phyloP scores from a whole-genome alignment of 2,329 filamentous ascomycete species.

The Eutypa lata region DNA sequence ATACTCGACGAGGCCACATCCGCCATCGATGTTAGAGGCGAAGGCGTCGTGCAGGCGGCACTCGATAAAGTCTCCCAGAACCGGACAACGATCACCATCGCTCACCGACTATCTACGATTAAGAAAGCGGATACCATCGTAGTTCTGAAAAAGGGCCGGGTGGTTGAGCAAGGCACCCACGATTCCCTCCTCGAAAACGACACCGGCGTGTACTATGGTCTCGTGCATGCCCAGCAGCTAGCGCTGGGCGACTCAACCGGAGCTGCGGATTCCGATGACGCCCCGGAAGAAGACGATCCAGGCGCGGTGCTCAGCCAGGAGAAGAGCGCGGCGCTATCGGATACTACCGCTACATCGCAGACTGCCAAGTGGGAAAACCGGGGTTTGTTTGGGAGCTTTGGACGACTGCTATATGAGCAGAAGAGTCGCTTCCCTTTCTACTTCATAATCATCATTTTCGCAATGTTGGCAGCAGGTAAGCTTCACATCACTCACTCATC shows the following conservation, averaged over 20 bases:
- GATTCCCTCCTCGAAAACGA: constrained; percentile 62
- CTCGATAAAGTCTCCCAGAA: constrained; percentile 59
- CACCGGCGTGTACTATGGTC: constrained; percentile 61
- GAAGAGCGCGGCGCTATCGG: constrained; percentile 42
- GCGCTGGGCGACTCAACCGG: constrained; percentile 48
- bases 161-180: constrained; percentile 74
- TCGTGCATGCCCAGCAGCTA: constrained; percentile 63
- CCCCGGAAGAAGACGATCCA: constrained; percentile 36
- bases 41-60: constrained; percentile 62
- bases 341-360: constrained; percentile 19
- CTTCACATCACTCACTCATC: neutral
- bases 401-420: constrained; percentile 56
- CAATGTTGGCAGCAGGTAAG: constrained; percentile 35
- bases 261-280: constrained; percentile 30
- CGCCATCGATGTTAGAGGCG: constrained; percentile 54
- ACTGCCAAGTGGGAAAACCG: constrained; percentile 30
- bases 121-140: constrained; percentile 76
- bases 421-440: constrained; percentile 49
- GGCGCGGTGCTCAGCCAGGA: constrained; percentile 38
- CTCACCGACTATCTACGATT: constrained; percentile 72
- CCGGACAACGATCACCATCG: constrained; percentile 71
- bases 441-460: constrained; percentile 44
- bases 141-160: constrained; percentile 67
- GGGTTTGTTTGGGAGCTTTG: constrained; percentile 51
- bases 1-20: constrained; percentile 78